Conservation (phyloP, 306 rosid genomes). For the Rosa persica region DNA sequence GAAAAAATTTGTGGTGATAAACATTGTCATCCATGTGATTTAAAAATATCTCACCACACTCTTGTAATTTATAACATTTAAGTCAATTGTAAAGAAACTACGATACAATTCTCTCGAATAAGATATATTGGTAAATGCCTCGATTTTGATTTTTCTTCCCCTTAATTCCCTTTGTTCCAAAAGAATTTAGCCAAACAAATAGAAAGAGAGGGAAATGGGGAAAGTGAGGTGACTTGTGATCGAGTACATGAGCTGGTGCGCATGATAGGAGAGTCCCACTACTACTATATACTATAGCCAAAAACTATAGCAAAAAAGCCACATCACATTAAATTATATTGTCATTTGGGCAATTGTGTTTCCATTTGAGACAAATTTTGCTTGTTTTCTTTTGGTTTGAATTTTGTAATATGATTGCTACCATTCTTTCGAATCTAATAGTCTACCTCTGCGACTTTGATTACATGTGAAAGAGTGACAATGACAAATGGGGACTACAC, state of each 20-base stretch:
- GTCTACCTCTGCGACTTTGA: background rate
- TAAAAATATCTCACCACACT: too few relatives aligned
- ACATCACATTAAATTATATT: background rate
- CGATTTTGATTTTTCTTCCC: background rate
- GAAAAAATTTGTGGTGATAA: too few relatives aligned
- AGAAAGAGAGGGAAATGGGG: background rate
- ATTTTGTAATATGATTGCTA: background rate
- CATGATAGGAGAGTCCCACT: slow-evolving; percentile 36
- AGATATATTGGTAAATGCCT: background rate
- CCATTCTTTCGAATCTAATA: background rate
- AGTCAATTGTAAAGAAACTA: too few relatives aligned
- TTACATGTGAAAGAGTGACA: background rate
- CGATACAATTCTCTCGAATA: too few relatives aligned
- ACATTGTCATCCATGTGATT: too few relatives aligned
- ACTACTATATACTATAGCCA: background rate
- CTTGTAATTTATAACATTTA: too few relatives aligned
- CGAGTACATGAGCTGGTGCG: slow-evolving; percentile 67
- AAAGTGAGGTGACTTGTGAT: background rate
- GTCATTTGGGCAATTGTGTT: background rate
- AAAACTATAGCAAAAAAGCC: background rate
- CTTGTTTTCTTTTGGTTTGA: background rate
- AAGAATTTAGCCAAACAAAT: background rate
- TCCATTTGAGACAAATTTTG: background rate
- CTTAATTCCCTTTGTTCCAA: background rate
- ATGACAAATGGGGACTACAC: background rate